Evolutionary conservation across 371 early-diverging fungal genomes (phyloP), one percentile per base, ranked within the genome.

Genomic region (Mucor saturninus): DNA sequence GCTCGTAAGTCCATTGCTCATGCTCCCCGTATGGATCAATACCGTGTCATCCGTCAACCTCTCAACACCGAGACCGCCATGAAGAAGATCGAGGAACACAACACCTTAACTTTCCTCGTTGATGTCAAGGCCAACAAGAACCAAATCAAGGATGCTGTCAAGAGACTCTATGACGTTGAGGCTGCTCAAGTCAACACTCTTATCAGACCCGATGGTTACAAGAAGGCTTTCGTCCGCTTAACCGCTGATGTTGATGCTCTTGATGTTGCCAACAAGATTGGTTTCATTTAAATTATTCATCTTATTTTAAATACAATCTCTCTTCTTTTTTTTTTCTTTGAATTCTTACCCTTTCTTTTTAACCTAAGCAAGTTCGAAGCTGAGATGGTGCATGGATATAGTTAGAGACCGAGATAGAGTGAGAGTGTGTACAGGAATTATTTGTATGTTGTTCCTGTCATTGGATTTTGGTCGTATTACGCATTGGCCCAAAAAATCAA

Each of bases 221-320:
- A 99, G 93, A 99, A 98, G 92, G 99, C 99, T 61, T 99, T 93
- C 83, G 97, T 98, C 65, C 96, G 95, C 71, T 88, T 99, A 67
- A 85, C 92, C 61, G 87, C 95, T 67, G 98, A 97, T 71, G 92
- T 92, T 61, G 97, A 96, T 81, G 99, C 99, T 68, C 84, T 97
- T 56, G 96, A 97, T 72, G 93, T 98, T 76, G 98, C 99, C 79
- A 93, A 92, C 90, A 95, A 94, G 58, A 58, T 58, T 58, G 58
- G 58, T 48, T 58, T 58, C 58, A 58, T 58, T 35, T 58, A 58
- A 58, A 58, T 48, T 32, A 14, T 14, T 30, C 42, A 26, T 31
- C 45, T 45, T 46, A 21, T 46, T 46, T n/a, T 42, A 42, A 46
- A 46, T 21, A 21, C 15, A 8, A 46, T 21, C 21, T 46, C 21